Conservation (phyloP, 768 basidiomycete genomes). For the Pulveroboletus sp. region DNA sequence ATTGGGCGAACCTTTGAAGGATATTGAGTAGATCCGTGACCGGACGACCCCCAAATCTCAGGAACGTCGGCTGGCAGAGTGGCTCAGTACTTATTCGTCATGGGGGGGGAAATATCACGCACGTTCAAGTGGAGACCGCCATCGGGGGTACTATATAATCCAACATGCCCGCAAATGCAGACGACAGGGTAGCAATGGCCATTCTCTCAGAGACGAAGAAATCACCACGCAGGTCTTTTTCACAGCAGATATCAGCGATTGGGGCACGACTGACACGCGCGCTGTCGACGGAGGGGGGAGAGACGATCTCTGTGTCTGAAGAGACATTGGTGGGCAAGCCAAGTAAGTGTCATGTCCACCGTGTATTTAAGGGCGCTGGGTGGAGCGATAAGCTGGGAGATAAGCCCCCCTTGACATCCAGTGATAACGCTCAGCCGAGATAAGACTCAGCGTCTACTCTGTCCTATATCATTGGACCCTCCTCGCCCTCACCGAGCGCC, state of each 20-base stretch:
- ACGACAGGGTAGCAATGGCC: slow-evolving; percentile 7
- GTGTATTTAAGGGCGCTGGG: slow-evolving; percentile 1
- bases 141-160: no score
- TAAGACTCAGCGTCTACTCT: slow-evolving; percentile 9
- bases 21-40: no score
- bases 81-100: no score
- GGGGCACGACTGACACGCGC: slow-evolving; percentile 14
- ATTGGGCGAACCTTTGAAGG: no score
- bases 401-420: slow-evolving; percentile 19
- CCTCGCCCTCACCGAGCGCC: no score
- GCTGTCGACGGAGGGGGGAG: slow-evolving; percentile 10
- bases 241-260: slow-evolving; percentile 18
- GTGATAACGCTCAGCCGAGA: slow-evolving; percentile 13
- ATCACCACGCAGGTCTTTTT: slow-evolving; percentile 7
- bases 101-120: no score
- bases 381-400: slow-evolving; percentile 1
- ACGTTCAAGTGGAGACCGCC: no score
- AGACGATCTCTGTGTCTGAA: background rate
- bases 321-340: slow-evolving; percentile 15
- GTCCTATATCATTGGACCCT: background rate
- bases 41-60: no score
- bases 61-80: no score
- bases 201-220: slow-evolving; percentile 1
- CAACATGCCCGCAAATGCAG: background rate
- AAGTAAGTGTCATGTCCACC: slow-evolving; percentile 1